These are phyloP conservation scores for Brassica napus DNA, from an alignment of 345 rosid genomes.

Conservation along the genomic window Da-Ae NC_063444.1:23216001-23216500, in stretches of 20 bases:
- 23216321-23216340: conserved; percentile 65
- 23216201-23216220: conserved; percentile 74
- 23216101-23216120: conserved; percentile 49
- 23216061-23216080: conserved; percentile 47
- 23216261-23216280: conserved; percentile 65
- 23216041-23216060: conserved; percentile 50
- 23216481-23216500: background rate
- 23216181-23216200: conserved; percentile 59
- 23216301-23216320: conserved; percentile 65
- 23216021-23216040: conserved; percentile 53
- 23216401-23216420: conserved; percentile 67
- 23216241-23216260: conserved; percentile 51
- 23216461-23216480: conserved; percentile 44
- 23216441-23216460: conserved; percentile 61
- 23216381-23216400: conserved; percentile 72
- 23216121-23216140: conserved; percentile 81
- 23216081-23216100: conserved; percentile 38
- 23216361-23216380: conserved; percentile 81
- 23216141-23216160: conserved; percentile 65
- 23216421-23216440: conserved; percentile 91
- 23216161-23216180: conserved; percentile 53
- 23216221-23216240: conserved; percentile 55
- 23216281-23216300: conserved; percentile 63
- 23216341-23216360: conserved; percentile 81
- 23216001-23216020: conserved; percentile 58